Evolutionary conservation across 1,139 yeast species (phyloP).

Genomic region (Arxiozyma bovina): DNA sequence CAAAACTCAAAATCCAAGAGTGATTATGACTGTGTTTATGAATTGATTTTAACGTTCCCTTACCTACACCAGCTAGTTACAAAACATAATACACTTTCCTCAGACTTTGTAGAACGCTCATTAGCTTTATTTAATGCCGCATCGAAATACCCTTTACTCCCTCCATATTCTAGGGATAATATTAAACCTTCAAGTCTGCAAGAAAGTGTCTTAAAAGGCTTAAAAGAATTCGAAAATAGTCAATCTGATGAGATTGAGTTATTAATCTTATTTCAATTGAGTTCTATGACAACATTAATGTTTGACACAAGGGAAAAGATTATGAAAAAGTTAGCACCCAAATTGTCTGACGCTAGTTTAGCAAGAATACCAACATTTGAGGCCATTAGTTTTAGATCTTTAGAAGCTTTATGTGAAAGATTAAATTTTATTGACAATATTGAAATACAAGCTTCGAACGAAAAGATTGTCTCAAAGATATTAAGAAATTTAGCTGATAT

Average conservation of each 20-base stretch:
- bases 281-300: slow-evolving; percentile 47
- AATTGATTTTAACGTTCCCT: slow-evolving; percentile 44
- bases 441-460: slow-evolving; percentile 34
- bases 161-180: slow-evolving; percentile 41
- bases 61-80: slow-evolving; percentile 35
- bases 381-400: slow-evolving; percentile 48
- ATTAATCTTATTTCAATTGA: slow-evolving; percentile 44
- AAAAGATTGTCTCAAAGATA: slow-evolving; percentile 39
- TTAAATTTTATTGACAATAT: slow-evolving; percentile 33
- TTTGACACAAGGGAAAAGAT: slow-evolving; percentile 52
- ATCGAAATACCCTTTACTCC: slow-evolving; percentile 59
- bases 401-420: slow-evolving; percentile 36
- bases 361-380: slow-evolving; percentile 58
- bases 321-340: slow-evolving; percentile 31
- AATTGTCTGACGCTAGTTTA: slow-evolving; percentile 21
- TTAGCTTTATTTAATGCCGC: slow-evolving; percentile 47
- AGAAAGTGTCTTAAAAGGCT: slow-evolving; percentile 39
- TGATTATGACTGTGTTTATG: slow-evolving; percentile 51
- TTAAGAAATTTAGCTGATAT: slow-evolving; percentile 37
- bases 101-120: slow-evolving; percentile 37
- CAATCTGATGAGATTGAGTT: slow-evolving; percentile 36
- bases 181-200: slow-evolving; percentile 49
- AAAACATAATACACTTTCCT: slow-evolving; percentile 18
- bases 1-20: slow-evolving; percentile 31
- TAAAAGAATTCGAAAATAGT: slow-evolving; percentile 33